Base-by-base conservation (phyloP, 495 filamentous ascomycete genomes). In the Neurospora hispaniola region DNA sequence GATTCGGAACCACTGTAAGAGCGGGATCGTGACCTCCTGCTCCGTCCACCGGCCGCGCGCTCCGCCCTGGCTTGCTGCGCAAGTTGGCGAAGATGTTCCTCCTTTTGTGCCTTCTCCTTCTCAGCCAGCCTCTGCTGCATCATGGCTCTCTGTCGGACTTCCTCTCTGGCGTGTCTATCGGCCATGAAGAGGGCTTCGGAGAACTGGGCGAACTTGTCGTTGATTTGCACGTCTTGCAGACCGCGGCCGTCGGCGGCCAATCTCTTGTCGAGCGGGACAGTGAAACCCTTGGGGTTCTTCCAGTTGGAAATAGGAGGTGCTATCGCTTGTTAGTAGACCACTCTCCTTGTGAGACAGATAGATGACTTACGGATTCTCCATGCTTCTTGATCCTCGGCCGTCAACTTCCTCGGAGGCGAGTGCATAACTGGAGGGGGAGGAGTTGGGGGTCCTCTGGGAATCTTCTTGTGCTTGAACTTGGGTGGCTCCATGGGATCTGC, bases 281-380 rank as follows among this genome's bases (percentile, higher is more conserved):
- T 99, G 77, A 97, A 99, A 78, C 96, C 96, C 83, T 97, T 98
- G 0, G 95, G 93, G 78, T 99, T 99, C 88, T 99, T 99, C 96
- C 96, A 99, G 80, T 98, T 97, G 18, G 93, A 96, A 3, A 99
- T 91, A 0, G 96, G 91, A 0, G 96, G 95, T 1, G 96, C 71
- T 75, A 14, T 18, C 5, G 14, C 11, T 4, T 23, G 71, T 75
- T 70, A 76, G 69, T n/a, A 62, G 2, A 10, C 12, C 12, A 12
- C 10, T 8, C 10, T 5, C 6, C 14, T 18, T 46, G 3, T 16
- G 46, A 40, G 1, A 20, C 16, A 40, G 0, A 27, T 12, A 40
- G 0, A n/a, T 0, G 0, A 73, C 77, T 72, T 71, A 79, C 76
- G 80, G 41, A 99, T 97, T 74, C 90, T 93, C 96, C 96, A 99